phyloP scores from a whole-genome alignment of 345 rosid genomes.

The Hibiscus mutabilis region DNA sequence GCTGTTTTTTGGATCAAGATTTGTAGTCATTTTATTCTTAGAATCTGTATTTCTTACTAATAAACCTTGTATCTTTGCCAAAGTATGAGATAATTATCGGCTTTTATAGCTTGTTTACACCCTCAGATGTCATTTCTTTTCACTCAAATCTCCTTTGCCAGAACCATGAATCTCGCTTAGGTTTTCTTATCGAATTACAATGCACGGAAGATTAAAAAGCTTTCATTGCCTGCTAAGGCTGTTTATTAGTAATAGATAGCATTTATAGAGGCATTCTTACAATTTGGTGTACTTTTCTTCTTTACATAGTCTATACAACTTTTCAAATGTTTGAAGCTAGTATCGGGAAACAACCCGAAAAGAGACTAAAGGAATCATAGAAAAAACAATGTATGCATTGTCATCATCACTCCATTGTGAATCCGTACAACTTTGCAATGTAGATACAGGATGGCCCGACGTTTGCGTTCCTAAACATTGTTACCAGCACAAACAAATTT shows the following conservation, averaged over 20 bases:
- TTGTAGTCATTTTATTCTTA: not conserved
- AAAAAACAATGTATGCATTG: constrained; percentile 10
- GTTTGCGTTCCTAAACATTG: constrained; percentile 40
- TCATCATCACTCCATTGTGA: constrained; percentile 8
- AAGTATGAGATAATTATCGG: constrained; percentile 11
- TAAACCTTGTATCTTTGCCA: not conserved
- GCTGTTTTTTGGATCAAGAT: not conserved
- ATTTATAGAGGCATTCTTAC: constrained; percentile 14
- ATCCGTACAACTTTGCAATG: constrained; percentile 17
- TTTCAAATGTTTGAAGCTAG: constrained; percentile 23
- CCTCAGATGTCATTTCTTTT: not conserved
- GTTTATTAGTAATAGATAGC: constrained; percentile 3
- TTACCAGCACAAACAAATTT: constrained; percentile 14
- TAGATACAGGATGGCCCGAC: constrained; percentile 14
- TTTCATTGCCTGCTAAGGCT: not conserved
- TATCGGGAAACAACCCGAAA: constrained; percentile 1
- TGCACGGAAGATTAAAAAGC: not conserved
- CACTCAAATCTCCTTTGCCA: not conserved
- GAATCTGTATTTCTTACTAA: not conserved
- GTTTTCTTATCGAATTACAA: not conserved
- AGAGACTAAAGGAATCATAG: not conserved
- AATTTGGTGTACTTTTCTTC: constrained; percentile 18
- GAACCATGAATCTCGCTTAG: not conserved
- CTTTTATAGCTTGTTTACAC: not conserved
- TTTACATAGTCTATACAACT: constrained; percentile 33